These are phyloP conservation scores for Ophiostoma angusticollis DNA, from an alignment of 2,329 filamentous ascomycete genomes.

Conservation along the genomic window DNA sequence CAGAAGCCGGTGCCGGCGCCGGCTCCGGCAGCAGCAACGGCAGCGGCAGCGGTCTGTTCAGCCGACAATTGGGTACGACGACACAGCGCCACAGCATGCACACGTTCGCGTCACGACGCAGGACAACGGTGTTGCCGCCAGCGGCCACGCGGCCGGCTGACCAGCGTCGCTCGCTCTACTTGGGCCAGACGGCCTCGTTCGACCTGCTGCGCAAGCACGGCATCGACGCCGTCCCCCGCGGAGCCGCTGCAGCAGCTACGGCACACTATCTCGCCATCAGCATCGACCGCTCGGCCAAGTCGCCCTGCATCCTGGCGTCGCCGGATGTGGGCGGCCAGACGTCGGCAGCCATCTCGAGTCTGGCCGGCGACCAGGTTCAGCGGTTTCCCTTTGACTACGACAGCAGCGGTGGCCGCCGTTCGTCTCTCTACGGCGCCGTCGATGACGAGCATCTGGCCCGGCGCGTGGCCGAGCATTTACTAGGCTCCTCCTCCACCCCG, in stretches of 20 bases:
- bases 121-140: neutral
- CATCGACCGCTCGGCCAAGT: constrained; percentile 48
- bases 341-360: no score
- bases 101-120: constrained; percentile 21
- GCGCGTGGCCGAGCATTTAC: constrained; percentile 35
- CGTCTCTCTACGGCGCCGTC: constrained; percentile 27
- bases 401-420: constrained; percentile 29
- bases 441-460: constrained; percentile 29
- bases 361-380: constrained; percentile 14
- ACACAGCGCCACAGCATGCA: constrained; percentile 37
- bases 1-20: constrained; percentile 4
- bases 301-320: constrained; percentile 52
- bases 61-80: neutral
- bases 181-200: constrained; percentile 40
- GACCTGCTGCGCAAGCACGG: constrained; percentile 40
- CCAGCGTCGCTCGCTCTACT: constrained; percentile 40
- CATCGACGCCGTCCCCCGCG: constrained; percentile 30
- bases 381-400: constrained; percentile 52
- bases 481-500: constrained; percentile 34
- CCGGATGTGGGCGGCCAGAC: constrained; percentile 17
- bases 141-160: neutral
- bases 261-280: constrained; percentile 46
- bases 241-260: constrained; percentile 22
- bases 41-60: constrained; percentile 14
- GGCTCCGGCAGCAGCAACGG: constrained; percentile 6